These are phyloP conservation scores for Amyloporia xantha DNA, from an alignment of 768 basidiomycete genomes.

Conservation along the genomic window DNA sequence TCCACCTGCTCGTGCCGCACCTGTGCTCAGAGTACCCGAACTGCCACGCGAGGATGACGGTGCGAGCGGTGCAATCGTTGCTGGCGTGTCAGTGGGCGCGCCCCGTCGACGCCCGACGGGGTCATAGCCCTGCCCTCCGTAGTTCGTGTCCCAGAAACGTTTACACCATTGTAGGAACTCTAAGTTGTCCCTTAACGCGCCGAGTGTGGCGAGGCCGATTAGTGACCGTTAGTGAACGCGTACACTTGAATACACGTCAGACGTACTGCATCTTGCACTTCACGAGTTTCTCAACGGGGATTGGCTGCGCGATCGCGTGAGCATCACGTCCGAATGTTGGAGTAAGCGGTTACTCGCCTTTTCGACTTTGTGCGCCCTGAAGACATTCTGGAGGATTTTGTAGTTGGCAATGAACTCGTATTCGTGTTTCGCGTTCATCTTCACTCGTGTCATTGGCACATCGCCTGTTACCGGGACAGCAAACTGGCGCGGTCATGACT, in stretches of 20 bases:
- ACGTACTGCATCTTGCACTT: slow-evolving; percentile 99
- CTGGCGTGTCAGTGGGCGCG: slow-evolving; percentile 66
- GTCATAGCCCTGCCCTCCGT: slow-evolving; percentile 83
- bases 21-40: slow-evolving; percentile 26
- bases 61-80: slow-evolving; percentile 66
- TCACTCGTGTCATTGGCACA: slow-evolving; percentile 85
- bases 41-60: slow-evolving; percentile 28
- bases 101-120: slow-evolving; percentile 77
- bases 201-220: background rate
- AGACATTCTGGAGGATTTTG: slow-evolving; percentile 89
- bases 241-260: background rate
- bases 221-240: slow-evolving; percentile 3
- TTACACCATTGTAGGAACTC: slow-evolving; percentile 98
- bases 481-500: slow-evolving; percentile 8
- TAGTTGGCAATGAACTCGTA: slow-evolving; percentile 95
- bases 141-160: slow-evolving; percentile 92
- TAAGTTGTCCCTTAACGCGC: slow-evolving; percentile 74
- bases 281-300: slow-evolving; percentile 88
- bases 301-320: slow-evolving; percentile 49
- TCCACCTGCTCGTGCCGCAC: slow-evolving; percentile 49
- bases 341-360: slow-evolving; percentile 55
- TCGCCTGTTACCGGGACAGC: slow-evolving; percentile 50
- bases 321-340: background rate
- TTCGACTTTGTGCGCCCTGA: slow-evolving; percentile 91
- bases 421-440: slow-evolving; percentile 93